A percentile compares a stretch with the other conserved stretches of the same genome.
phyloP scores from a whole-genome alignment of 139 green algal genomes.

The Zygnema cylindricum region DNA sequence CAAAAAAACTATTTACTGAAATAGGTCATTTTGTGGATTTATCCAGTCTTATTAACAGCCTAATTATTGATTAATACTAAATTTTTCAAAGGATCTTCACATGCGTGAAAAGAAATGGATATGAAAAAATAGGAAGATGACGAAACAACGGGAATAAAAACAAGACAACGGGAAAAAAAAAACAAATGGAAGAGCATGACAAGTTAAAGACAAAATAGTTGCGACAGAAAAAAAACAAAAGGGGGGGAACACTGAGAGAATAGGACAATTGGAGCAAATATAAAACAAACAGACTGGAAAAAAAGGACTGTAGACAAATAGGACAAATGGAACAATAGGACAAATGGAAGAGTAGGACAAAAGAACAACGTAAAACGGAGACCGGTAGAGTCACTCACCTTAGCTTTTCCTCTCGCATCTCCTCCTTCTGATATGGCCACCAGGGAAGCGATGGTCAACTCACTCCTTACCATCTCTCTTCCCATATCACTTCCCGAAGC shows the following conservation, averaged over 20 bases:
- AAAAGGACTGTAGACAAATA: too few relatives aligned
- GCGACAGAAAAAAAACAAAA: not conserved
- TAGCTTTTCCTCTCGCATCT: constrained; percentile 5
- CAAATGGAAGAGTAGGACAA: constrained; percentile 1
- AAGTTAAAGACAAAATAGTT: not conserved
- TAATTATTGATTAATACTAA: too few relatives aligned
- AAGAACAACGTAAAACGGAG: not conserved
- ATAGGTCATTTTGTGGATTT: too few relatives aligned
- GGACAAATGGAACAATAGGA: not conserved
- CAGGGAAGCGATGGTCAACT: not conserved
- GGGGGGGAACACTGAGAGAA: not conserved
- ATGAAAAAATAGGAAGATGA: too few relatives aligned
- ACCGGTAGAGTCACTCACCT: constrained; percentile 8
- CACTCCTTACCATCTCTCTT: not conserved
- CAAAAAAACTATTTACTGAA: too few relatives aligned
- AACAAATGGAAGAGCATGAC: not conserved
- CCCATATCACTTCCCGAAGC: not conserved
- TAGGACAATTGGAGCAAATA: not conserved
- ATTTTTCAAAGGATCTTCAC: too few relatives aligned
- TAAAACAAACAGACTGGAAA: too few relatives aligned
- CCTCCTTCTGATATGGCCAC: not conserved
- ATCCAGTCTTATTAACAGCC: too few relatives aligned
- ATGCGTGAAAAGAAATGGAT: too few relatives aligned
- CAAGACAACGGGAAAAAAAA: not conserved
- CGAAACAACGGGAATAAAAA: too few relatives aligned